Conservation (phyloP, 306 rosid species). For the Amphicarpaea edgeworthii region DNA sequence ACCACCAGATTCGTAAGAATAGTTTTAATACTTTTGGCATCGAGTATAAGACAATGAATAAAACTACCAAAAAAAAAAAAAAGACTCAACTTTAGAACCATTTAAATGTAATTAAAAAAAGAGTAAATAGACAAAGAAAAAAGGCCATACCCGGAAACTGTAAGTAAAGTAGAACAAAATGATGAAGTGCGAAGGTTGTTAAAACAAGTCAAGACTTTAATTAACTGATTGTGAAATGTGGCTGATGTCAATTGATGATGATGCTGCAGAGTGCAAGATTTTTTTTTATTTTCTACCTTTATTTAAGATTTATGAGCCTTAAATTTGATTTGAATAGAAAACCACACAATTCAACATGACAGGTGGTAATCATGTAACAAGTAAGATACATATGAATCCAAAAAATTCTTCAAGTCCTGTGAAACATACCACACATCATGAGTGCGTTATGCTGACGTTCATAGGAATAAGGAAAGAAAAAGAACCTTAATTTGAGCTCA, state of each 20-base stretch:
- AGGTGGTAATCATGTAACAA: conserved; percentile 46
- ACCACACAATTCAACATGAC: neutral
- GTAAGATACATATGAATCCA: neutral
- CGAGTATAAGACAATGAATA: neutral
- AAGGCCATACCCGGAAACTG: neutral
- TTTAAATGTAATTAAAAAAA: neutral
- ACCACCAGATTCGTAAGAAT: neutral
- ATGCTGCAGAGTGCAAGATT: neutral
- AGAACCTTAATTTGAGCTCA: too few relatives aligned
- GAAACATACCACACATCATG: conserved; percentile 52
- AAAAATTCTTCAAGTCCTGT: neutral
- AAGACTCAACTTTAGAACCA: neutral
- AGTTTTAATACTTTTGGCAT: neutral
- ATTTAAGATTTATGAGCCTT: neutral
- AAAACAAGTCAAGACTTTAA: conserved; percentile 17
- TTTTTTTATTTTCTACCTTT: neutral
- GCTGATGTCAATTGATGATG: conserved; percentile 17
- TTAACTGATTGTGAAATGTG: conserved; percentile 22
- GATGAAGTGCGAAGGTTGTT: conserved; percentile 5
- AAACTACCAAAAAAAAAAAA: neutral
- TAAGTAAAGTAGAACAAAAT: conserved; percentile 7
- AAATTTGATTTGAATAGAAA: neutral
- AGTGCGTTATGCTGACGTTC: conserved; percentile 71
- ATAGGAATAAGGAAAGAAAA: conserved; percentile 2
- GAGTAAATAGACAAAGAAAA: neutral